Conservation (phyloP, 2,329 filamentous ascomycete genomes). For the Aspergillus sp. region DNA sequence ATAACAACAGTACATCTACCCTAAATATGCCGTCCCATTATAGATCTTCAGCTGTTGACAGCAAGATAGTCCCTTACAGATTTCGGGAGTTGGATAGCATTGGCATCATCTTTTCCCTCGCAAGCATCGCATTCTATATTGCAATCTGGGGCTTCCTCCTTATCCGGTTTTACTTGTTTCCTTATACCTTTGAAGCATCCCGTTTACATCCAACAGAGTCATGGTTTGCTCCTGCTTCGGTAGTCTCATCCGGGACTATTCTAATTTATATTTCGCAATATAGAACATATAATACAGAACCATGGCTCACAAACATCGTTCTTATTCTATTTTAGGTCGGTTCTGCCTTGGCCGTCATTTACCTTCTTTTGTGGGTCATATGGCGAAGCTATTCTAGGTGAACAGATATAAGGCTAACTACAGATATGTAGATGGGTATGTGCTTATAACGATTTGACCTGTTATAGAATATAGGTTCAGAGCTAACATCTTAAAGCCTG, state of each 20-base stretch:
- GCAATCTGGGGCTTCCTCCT: conserved; percentile 64
- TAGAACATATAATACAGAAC: conserved; percentile 61
- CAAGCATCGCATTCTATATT: conserved; percentile 64
- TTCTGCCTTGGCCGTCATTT: conserved; percentile 65
- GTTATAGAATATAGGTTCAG: not conserved
- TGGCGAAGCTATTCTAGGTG: not conserved
- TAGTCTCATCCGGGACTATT: conserved; percentile 71
- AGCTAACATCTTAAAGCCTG: conserved; percentile 47
- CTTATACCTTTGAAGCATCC: conserved; percentile 68
- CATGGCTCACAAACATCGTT: conserved; percentile 63
- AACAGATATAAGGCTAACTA: conserved; percentile 11
- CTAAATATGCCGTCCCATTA: not conserved
- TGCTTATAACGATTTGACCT: not conserved
- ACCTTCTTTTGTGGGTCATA: conserved; percentile 65
- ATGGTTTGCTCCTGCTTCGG: conserved; percentile 70
- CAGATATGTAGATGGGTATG: conserved; percentile 50
- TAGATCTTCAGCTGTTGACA: not conserved
- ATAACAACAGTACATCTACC: conserved; percentile 50
- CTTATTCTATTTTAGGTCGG: conserved; percentile 74
- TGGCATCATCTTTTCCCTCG: conserved; percentile 61
- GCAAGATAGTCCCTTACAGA: conserved; percentile 50
- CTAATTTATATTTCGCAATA: conserved; percentile 79
- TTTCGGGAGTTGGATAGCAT: conserved; percentile 59
- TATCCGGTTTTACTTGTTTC: conserved; percentile 67
- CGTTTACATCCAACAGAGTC: conserved; percentile 76